These are phyloP conservation scores for Helichrysum umbraculigerum DNA, from an alignment of 129 eudicot genomes.

Conservation along the genomic window DNA sequence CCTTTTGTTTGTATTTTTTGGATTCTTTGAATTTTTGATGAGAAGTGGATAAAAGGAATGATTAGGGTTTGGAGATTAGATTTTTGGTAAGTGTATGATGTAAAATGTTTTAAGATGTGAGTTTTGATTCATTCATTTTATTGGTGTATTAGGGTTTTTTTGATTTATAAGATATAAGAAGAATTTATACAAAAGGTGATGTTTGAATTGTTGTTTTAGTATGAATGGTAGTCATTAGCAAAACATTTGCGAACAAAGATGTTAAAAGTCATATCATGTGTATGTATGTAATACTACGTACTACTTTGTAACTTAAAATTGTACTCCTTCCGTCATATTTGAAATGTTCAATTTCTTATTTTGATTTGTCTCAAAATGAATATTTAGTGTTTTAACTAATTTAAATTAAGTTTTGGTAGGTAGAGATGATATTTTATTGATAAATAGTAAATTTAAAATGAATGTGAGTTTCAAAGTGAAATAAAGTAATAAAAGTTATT, in stretches of 20 bases:
- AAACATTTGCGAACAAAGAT: neutral
- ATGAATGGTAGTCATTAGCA: neutral
- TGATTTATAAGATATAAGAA: neutral
- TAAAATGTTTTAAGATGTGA: neutral
- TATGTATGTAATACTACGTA: too few species aligned
- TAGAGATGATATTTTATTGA: too few species aligned
- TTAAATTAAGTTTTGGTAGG: too few species aligned
- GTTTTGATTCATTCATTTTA: neutral
- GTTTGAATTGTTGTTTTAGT: neutral
- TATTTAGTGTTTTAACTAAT: too few species aligned
- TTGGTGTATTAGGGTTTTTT: neutral
- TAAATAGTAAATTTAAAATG: too few species aligned
- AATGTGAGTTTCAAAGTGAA: too few species aligned
- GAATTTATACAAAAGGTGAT: neutral
- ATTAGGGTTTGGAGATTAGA: neutral
- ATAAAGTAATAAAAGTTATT: too few species aligned
- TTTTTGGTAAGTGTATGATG: neutral
- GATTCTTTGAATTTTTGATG: slow-evolving; percentile 5
- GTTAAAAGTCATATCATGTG: too few species aligned
- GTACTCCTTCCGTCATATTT: too few species aligned
- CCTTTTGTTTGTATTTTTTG: neutral
- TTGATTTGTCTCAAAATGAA: too few species aligned
- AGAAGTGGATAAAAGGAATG: neutral
- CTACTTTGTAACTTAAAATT: too few species aligned
- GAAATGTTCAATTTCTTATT: too few species aligned